Evolutionary conservation across 257 asterid genomes (phyloP).

Genomic region (Euphrasia confusa): DNA sequence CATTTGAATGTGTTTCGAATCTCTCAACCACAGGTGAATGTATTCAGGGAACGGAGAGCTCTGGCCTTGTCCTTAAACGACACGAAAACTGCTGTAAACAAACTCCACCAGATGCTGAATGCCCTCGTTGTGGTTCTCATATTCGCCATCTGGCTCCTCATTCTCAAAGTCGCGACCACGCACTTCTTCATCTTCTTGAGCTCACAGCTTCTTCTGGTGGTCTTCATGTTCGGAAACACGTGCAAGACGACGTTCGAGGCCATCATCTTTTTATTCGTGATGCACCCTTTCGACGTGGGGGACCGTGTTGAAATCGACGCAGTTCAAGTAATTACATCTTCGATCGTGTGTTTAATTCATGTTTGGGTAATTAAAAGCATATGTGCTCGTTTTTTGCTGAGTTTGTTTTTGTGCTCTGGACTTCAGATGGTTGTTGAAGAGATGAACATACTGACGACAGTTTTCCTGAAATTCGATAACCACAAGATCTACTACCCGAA

Average conservation of each 20-base stretch:
- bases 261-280: slow-evolving; percentile 81
- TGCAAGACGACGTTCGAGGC: slow-evolving; percentile 94
- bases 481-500: slow-evolving; percentile 79
- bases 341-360: too few relatives aligned
- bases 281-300: slow-evolving; percentile 96
- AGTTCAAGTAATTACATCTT: slow-evolving; percentile 52
- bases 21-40: slow-evolving; percentile 55
- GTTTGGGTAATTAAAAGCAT: too few relatives aligned
- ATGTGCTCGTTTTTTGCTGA: not conserved
- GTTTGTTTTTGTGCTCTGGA: not conserved
- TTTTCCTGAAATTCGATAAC: slow-evolving; percentile 70
- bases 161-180: slow-evolving; percentile 75
- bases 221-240: slow-evolving; percentile 89
- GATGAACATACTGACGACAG: slow-evolving; percentile 80
- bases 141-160: slow-evolving; percentile 63
- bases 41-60: slow-evolving; percentile 83
- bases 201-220: slow-evolving; percentile 82
- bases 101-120: slow-evolving; percentile 79
- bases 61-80: slow-evolving; percentile 89
- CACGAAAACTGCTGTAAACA: slow-evolving; percentile 92
- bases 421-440: slow-evolving; percentile 95
- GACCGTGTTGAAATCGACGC: slow-evolving; percentile 89
- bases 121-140: slow-evolving; percentile 50
- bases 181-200: slow-evolving; percentile 74
- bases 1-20: not conserved